Evolutionary conservation across 768 basidiomycete genomes (phyloP).

Genomic region (Calvatia gigantea): DNA sequence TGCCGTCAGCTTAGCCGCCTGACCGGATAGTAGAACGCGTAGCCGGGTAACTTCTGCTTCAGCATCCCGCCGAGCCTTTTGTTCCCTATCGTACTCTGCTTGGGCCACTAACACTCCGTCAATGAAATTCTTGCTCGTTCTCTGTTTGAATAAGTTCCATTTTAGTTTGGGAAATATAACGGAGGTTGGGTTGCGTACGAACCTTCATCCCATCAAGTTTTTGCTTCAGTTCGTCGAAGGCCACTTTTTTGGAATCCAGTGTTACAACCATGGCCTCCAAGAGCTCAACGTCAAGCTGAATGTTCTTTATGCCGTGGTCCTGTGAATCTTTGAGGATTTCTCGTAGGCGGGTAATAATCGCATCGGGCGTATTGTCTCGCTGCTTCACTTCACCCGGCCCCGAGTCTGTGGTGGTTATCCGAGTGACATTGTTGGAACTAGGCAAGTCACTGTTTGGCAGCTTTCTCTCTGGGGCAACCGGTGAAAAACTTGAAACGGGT

Average conservation of each 20-base stretch:
- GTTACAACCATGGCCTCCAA: constrained; percentile 66
- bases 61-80: constrained; percentile 82
- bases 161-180: not conserved
- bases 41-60: constrained; percentile 90
- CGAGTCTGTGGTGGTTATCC: not conserved
- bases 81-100: constrained; percentile 90
- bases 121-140: constrained; percentile 88
- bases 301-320: constrained; percentile 53
- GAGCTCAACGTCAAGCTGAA: constrained; percentile 71
- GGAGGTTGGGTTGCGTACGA: constrained; percentile 18
- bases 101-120: constrained; percentile 92
- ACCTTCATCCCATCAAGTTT: constrained; percentile 90
- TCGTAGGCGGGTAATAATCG: constrained; percentile 48
- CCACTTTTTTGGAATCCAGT: constrained; percentile 61
- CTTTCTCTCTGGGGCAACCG: not conserved
- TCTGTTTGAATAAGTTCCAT: constrained; percentile 38
- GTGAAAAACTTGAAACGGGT: not conserved
- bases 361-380: constrained; percentile 38
- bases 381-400: not conserved
- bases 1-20: constrained; percentile 83
- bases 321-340: constrained; percentile 61
- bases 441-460: not conserved
- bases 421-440: not conserved
- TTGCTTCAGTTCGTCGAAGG: constrained; percentile 60
- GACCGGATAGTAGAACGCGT: constrained; percentile 81